A percentile compares a stretch with the other conserved stretches of the same genome.
These are phyloP conservation scores for Artemisia annua DNA, from an alignment of 129 eudicot genomes.

Conservation along the genomic window DNA sequence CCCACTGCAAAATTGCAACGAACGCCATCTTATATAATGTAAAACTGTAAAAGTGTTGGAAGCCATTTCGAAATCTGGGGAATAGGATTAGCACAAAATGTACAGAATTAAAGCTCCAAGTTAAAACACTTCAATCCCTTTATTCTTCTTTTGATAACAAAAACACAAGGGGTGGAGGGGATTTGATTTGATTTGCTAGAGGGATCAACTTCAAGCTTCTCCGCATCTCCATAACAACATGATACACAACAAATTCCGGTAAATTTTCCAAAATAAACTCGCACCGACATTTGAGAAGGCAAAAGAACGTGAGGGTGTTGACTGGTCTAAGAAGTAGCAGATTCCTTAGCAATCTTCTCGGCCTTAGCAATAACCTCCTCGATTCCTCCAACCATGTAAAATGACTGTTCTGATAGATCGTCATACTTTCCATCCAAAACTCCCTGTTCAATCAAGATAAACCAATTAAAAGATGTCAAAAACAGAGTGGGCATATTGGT, in stretches of 20 bases:
- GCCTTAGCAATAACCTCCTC: constrained; percentile 83
- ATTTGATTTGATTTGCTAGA: not conserved
- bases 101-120: not conserved
- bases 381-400: constrained; percentile 90
- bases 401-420: constrained; percentile 48
- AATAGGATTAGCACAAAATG: constrained; percentile 18
- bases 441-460: constrained; percentile 3
- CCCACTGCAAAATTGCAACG: not conserved
- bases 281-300: constrained; percentile 1
- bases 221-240: constrained; percentile 11
- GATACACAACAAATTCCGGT: not conserved
- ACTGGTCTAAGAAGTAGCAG: constrained; percentile 38
- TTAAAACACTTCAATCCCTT: constrained; percentile 9
- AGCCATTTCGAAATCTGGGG: not conserved
- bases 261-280: constrained; percentile 7
- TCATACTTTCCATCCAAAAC: constrained; percentile 81
- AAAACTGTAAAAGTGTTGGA: not conserved
- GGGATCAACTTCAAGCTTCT: not conserved
- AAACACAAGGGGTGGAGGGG: not conserved
- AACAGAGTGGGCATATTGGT: too few species aligned
- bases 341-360: constrained; percentile 75
- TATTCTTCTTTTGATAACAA: not conserved
- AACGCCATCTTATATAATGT: not conserved
- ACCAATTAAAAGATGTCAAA: not conserved
- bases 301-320: not conserved